Evolutionary conservation across 2,329 filamentous ascomycete genomes (phyloP).

Genomic region (Mariannaea sp.): DNA sequence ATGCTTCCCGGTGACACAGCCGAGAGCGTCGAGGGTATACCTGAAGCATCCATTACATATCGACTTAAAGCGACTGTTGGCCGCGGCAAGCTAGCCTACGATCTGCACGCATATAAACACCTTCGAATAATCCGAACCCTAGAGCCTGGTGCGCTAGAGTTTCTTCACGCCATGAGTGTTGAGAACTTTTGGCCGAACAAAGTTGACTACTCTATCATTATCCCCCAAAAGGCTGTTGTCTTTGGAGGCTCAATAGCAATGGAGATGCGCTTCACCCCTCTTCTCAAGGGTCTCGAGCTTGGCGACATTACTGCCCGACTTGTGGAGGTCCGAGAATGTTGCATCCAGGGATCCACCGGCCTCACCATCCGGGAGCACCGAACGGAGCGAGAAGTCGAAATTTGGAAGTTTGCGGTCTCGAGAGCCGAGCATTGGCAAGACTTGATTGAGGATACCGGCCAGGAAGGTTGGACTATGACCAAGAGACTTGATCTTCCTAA

Average conservation of each 20-base stretch:
- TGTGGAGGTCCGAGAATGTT: constrained; percentile 76
- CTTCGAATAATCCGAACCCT: constrained; percentile 78
- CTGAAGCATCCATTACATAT: constrained; percentile 87
- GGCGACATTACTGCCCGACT: constrained; percentile 82
- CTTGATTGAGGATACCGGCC: constrained; percentile 68
- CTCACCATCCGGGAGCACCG: constrained; percentile 62
- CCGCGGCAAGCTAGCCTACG: constrained; percentile 85
- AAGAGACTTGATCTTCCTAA: constrained; percentile 75
- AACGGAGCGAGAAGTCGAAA: constrained; percentile 65
- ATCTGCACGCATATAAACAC: constrained; percentile 79
- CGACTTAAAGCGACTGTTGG: constrained; percentile 88
- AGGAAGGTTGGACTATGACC: constrained; percentile 67
- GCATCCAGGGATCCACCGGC: constrained; percentile 52
- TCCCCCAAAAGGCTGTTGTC: constrained; percentile 91
- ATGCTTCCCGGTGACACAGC: constrained; percentile 72
- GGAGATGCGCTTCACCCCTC: constrained; percentile 83
- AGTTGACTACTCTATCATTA: constrained; percentile 91
- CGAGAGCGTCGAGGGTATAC: constrained; percentile 90
- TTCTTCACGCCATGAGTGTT: constrained; percentile 89
- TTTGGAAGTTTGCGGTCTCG: constrained; percentile 60
- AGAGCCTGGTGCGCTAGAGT: constrained; percentile 75
- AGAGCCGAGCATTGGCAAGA: constrained; percentile 70
- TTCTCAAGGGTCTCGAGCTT: constrained; percentile 86
- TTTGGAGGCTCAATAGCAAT: constrained; percentile 87
- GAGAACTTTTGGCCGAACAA: constrained; percentile 99